Conservation (phyloP, 1,284 basidiomycete species). For the Gastroboletus turbinatus region DNA sequence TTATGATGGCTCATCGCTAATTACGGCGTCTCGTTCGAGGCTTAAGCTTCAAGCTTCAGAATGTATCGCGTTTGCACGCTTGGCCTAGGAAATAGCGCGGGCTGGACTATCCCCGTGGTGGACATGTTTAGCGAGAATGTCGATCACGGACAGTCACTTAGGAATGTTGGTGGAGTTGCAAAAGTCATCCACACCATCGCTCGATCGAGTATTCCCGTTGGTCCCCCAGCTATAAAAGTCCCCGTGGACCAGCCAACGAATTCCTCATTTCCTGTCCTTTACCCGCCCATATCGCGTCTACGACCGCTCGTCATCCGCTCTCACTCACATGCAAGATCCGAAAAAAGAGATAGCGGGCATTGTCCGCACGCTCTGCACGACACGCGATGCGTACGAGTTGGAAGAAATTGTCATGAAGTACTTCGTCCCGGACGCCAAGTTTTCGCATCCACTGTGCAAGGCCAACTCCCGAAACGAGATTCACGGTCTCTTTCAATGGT, state of each 20-base stretch:
- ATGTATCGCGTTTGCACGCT: no score
- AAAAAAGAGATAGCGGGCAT: constrained; percentile 29
- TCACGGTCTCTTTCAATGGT: constrained; percentile 32
- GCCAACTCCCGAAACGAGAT: constrained; percentile 29
- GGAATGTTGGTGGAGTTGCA: constrained; percentile 6
- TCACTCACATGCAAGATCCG: constrained; percentile 29
- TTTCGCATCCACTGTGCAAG: constrained; percentile 28
- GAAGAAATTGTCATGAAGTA: constrained; percentile 16
- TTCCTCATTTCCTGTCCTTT: background rate
- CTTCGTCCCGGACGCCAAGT: constrained; percentile 21
- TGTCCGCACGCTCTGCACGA: constrained; percentile 25
- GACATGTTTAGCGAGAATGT: background rate
- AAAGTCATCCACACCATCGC: background rate
- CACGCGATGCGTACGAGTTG: constrained; percentile 18
- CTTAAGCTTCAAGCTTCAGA: background rate
- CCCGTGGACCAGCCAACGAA: background rate
- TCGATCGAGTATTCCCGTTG: background rate
- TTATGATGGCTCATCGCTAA: background rate
- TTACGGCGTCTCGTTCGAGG: background rate
- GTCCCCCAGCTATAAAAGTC: constrained; percentile 20
- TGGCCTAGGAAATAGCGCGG: background rate
- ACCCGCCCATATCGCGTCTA: background rate
- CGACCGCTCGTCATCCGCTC: background rate
- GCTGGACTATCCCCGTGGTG: background rate
- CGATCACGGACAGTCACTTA: background rate